Evolutionary conservation across 805 yeast species (phyloP).

Genomic region (Kluyveromyces siamensis): DNA sequence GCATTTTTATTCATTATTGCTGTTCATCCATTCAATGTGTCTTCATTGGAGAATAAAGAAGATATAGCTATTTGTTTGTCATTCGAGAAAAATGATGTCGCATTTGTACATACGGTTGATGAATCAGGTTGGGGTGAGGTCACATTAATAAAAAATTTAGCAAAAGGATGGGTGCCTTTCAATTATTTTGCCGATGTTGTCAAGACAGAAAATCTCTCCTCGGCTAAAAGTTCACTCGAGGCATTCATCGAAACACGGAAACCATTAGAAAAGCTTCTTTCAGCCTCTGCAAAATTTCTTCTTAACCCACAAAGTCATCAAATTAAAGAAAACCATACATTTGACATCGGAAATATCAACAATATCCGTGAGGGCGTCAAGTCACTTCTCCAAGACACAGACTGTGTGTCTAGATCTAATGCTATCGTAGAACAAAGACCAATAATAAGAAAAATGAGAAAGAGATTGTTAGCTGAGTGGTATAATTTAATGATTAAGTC

Average conservation of each 20-base stretch:
- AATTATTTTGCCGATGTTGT: conserved; percentile 54
- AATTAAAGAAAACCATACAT: conserved; percentile 34
- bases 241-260: conserved; percentile 29
- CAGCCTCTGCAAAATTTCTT: conserved; percentile 57
- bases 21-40: conserved; percentile 48
- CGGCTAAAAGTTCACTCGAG: neutral
- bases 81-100: conserved; percentile 59
- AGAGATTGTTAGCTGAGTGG: conserved; percentile 71
- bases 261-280: conserved; percentile 49
- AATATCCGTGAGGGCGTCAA: conserved; percentile 68
- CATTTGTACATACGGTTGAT: conserved; percentile 70
- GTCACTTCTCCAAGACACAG: conserved; percentile 51
- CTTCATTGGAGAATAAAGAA: conserved; percentile 50
- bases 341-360: conserved; percentile 49
- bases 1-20: conserved; percentile 49
- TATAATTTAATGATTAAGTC: conserved; percentile 69
- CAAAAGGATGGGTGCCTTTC: conserved; percentile 81
- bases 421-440: conserved; percentile 58
- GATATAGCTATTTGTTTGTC: conserved; percentile 69
- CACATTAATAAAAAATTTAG: conserved; percentile 50
- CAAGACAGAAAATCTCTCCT: conserved; percentile 13
- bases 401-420: conserved; percentile 67
- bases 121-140: conserved; percentile 88
- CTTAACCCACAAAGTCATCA: conserved; percentile 51
- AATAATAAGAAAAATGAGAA: conserved; percentile 52